Evolutionary conservation across 352 stramenopile species (phyloP).

Genomic region (Phytophthora pini): DNA sequence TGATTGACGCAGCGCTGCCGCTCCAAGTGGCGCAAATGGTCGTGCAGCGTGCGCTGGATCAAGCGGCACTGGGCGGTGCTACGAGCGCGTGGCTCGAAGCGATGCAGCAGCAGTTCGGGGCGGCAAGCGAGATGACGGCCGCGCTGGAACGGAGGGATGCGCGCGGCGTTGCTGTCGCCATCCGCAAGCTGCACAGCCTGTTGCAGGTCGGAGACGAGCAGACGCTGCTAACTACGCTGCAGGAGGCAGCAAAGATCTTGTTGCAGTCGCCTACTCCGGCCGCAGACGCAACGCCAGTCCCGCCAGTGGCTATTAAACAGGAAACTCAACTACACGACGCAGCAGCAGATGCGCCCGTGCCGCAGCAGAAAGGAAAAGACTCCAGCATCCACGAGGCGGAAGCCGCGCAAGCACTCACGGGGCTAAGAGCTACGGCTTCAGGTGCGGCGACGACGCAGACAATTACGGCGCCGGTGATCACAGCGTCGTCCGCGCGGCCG

Average conservation of each 20-base stretch:
- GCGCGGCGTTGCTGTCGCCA: slow-evolving; percentile 39
- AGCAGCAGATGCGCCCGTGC: not conserved
- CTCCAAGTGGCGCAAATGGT: slow-evolving; percentile 68
- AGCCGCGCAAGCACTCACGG: slow-evolving; percentile 76
- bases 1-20: slow-evolving; percentile 44
- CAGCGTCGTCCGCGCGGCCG: slow-evolving; percentile 27
- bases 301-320: slow-evolving; percentile 30
- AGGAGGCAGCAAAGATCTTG: slow-evolving; percentile 47
- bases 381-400: slow-evolving; percentile 62
- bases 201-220: slow-evolving; percentile 21
- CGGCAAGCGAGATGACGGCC: slow-evolving; percentile 42
- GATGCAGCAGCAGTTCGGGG: slow-evolving; percentile 54
- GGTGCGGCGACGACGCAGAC: slow-evolving; percentile 12
- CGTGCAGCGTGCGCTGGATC: slow-evolving; percentile 55
- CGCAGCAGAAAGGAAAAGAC: slow-evolving; percentile 35
- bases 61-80: slow-evolving; percentile 55
- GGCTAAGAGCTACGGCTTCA: slow-evolving; percentile 48
- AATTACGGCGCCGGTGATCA: slow-evolving; percentile 2
- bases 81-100: slow-evolving; percentile 60
- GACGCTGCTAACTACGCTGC: slow-evolving; percentile 49
- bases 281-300: slow-evolving; percentile 12
- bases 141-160: slow-evolving; percentile 52
- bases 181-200: slow-evolving; percentile 50
- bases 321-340: slow-evolving; percentile 5
- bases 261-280: slow-evolving; percentile 16